Conservation (phyloP, 2,329 filamentous ascomycete genomes). For the Fragosphaeria purpurea region DNA sequence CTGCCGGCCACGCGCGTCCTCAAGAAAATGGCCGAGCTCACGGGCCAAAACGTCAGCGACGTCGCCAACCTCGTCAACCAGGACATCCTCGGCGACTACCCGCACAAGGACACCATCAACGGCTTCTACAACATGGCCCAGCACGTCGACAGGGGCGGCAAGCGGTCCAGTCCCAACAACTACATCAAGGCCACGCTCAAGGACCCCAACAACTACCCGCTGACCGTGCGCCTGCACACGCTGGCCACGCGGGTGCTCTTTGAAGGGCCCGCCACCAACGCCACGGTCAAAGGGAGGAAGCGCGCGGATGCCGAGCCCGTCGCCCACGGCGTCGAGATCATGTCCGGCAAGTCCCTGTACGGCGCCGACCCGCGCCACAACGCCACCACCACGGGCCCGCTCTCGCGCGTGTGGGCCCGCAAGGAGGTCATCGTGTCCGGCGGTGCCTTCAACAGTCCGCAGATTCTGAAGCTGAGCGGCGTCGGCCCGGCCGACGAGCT, state of each 20-base stretch:
- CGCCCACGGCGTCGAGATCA: conserved; percentile 20
- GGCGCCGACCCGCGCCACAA: conserved; percentile 26
- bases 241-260: conserved; percentile 23
- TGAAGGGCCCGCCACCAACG: conserved; percentile 7
- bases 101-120: conserved; percentile 7
- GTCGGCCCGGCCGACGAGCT: conserved; percentile 32
- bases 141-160: conserved; percentile 17
- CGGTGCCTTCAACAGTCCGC: conserved; percentile 36
- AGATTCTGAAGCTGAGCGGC: conserved; percentile 36
- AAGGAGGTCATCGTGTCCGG: conserved; percentile 38
- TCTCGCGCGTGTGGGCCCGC: conserved; percentile 21
- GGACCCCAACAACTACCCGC: conserved; percentile 26
- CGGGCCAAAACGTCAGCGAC: conserved; percentile 26
- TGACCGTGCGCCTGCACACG: conserved; percentile 25
- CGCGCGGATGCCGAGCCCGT: conserved; percentile 17
- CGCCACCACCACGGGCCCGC: conserved; percentile 6
- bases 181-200: conserved; percentile 31
- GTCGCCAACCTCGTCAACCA: conserved; percentile 8
- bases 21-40: conserved; percentile 41
- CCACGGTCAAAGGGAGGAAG: neutral
- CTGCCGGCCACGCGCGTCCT: conserved; percentile 26
- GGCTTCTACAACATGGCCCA: conserved; percentile 10
- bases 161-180: conserved; percentile 45
- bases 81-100: conserved; percentile 11
- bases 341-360: conserved; percentile 27